Evolutionary conservation across 768 basidiomycete species (phyloP), one percentile per base, ranked within the genome.

Genomic region (Mycena indigotica): DNA sequence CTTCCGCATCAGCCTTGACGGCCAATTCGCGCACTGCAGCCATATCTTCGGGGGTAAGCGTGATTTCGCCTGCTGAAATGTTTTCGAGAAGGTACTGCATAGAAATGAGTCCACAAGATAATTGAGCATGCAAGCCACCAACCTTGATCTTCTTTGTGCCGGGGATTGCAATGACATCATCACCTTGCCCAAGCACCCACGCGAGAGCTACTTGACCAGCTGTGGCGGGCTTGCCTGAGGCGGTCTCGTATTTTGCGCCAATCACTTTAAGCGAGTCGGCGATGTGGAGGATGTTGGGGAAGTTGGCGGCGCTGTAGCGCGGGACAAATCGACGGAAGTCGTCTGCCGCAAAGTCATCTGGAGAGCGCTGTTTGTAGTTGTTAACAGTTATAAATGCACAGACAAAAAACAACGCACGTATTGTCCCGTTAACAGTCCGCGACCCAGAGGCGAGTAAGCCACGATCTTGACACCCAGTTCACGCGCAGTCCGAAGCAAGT

Each of bases 141-240:
- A 74, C 72, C 67, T 72, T 70, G 59, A 77, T 66, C 26, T 68
- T 75, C 52, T 71, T 77, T 3, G 79, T 80, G 4, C 79, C 80
- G 1, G 80, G 80, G 58, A 83, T 79, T 1, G 79, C 73, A 58
- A 82, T 75, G 55, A 83, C 60, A 52, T 81, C 75, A 10, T 72
- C 62, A 2, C 80, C 78, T 66, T 81, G 77, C 0, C 75, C 75
- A n/a, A 83, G 74, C 2, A 83, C 55, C 80, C 78, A 83, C 0
- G 80, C 81, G 19, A 85, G 72, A 0, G 76, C 64, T 24, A 81
- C 68, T 65, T 84, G 82, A 2, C 78, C 77, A 2, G 77, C 66
- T 5, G 80, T 79, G 5, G 74, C 77, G 41, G 41, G 6, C 8
- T 8, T 35, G 17, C 41, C 41, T 8, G 41, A 8, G 5, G 45